Evolutionary conservation across 352 stramenopile species (phyloP).

Genomic region (Pythium plurisporium): DNA sequence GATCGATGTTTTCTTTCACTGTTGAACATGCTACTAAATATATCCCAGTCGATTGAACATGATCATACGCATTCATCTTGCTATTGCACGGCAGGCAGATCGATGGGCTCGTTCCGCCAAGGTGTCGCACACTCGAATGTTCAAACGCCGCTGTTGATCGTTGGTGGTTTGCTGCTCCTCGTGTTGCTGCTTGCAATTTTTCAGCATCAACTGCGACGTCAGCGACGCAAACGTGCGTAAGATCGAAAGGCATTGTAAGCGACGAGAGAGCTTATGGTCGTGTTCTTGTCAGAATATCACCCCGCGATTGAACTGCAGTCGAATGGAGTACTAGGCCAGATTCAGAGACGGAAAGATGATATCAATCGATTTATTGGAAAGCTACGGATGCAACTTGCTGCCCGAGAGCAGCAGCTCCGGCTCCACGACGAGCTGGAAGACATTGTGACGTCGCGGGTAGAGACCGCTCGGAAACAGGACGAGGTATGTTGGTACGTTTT

Average conservation of each 20-base stretch:
- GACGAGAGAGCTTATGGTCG: neutral
- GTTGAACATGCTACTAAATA: too few relatives aligned
- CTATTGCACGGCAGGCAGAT: too few relatives aligned
- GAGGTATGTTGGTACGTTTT: constrained; percentile 20
- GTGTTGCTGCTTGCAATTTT: constrained; percentile 36
- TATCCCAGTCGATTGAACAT: too few relatives aligned
- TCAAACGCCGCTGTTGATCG: constrained; percentile 34
- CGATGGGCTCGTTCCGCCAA: constrained; percentile 41
- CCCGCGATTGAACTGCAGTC: constrained; percentile 36
- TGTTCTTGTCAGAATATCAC: constrained; percentile 31
- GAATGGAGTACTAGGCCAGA: constrained; percentile 38
- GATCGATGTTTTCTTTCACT: too few relatives aligned
- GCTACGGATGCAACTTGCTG: constrained; percentile 41
- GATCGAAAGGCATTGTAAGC: neutral
- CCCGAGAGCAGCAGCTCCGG: constrained; percentile 50
- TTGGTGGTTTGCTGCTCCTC: constrained; percentile 34
- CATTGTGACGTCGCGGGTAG: constrained; percentile 49
- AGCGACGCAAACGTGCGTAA: constrained; percentile 6
- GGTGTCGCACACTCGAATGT: constrained; percentile 21
- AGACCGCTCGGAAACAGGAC: constrained; percentile 45
- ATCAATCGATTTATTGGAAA: constrained; percentile 51
- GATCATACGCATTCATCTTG: too few relatives aligned
- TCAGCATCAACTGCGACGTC: constrained; percentile 15
- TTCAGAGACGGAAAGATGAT: constrained; percentile 59
- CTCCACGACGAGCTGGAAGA: constrained; percentile 64